Evolutionary conservation across 2,329 filamentous ascomycete species (phyloP), one percentile per base, ranked within the genome.

Genomic region (Sclerotinia glacialis): DNA sequence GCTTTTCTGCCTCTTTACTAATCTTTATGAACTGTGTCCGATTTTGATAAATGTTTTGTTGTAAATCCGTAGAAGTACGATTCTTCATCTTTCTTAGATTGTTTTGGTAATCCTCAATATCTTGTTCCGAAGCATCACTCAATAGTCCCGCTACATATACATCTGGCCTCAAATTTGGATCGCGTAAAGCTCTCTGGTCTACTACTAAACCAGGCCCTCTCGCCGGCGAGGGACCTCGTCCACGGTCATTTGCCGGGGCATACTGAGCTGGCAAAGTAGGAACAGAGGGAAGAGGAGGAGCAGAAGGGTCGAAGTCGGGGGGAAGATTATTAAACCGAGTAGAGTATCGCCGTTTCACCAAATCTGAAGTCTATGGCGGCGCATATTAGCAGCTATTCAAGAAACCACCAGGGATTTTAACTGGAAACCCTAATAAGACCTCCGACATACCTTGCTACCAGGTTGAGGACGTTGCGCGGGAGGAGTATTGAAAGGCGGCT

Each of bases 1-100:
- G 86, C 80, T 97, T 97, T 79, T 99, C 95, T 2, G 96, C 95
- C 80, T 99, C 95, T 79, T 98, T 97, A 77, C 93, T 97, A 78
- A 99, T 98, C 79, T 96, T 96, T 82, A 99, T 98, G 76, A 99
- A 99, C 75, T 98, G 95, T 0, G 92, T 96, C 59, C 95, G 88
- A 78, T 99, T 99, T 78, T 97, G 93, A 79, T 96, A 94, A 61
- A 99, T 90, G 78, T 93, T 98, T 76, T 96, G 92, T 78, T 98
- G 94, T 28, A 99, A 83, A 73, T 98, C 93, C 59, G 72, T 74
- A 4, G 76, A 77, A n/a, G 75, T 73, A 49, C 74, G 69, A 68
- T 72, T 75, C 21, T 71, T 70, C 59, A 77, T 66, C 52, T 73
- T 74, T 64, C 68, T 68, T 44, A 77, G 55, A 40, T 69, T 70